Evolutionary conservation across 2,329 filamentous ascomycete genomes (phyloP), one percentile per base, ranked within the genome.

Genomic region (Pestalotiopsis sp.): DNA sequence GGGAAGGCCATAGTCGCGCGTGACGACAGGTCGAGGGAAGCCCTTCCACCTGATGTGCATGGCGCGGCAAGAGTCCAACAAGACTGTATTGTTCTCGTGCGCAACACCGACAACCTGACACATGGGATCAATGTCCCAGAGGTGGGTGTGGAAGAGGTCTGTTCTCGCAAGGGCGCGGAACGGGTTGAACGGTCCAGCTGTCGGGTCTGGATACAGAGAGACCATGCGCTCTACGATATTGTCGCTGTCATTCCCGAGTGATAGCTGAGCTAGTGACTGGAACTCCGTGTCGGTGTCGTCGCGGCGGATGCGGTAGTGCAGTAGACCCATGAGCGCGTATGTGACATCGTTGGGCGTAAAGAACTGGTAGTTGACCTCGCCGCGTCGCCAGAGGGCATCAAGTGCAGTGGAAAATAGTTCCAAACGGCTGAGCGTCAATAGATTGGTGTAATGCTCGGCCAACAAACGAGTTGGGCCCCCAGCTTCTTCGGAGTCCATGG

Each of bases 41-140:
- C 74, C 70, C 45, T 78, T 76, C 78, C 78, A 80, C 5, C 75
- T 74, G 20, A 80, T 77, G 14, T 75, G 73, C 49, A 77, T 75
- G 25, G 73, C 78, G 14, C 72, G 74, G n/a, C 74, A 75, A 1
- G 74, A 73, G 63, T 78, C 77, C 20, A 79, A 52, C 39, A 79
- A 71, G 20, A 80, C 71, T 9, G 75, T 74, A 14, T 75, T 68
- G 36, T 79, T 74, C 41, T 78, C 74, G 12, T 76, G 71, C 1
- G 69, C 69, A 12, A 80, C 72, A 27, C 75, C 78, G 5, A 77
- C 76, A 5, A 79, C 72, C 65, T 78, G 73, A 62, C 77, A 78
- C 4, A 71, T 70, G 3, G 78, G 78, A 20, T 76, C 65, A 38
- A 80, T 75, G 66, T 79, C 76, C 76, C 77, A 79, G 4, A 79